These are phyloP conservation scores for Sclerospora graminicola DNA, from an alignment of 352 stramenopile genomes.

Conservation along the genomic window DNA sequence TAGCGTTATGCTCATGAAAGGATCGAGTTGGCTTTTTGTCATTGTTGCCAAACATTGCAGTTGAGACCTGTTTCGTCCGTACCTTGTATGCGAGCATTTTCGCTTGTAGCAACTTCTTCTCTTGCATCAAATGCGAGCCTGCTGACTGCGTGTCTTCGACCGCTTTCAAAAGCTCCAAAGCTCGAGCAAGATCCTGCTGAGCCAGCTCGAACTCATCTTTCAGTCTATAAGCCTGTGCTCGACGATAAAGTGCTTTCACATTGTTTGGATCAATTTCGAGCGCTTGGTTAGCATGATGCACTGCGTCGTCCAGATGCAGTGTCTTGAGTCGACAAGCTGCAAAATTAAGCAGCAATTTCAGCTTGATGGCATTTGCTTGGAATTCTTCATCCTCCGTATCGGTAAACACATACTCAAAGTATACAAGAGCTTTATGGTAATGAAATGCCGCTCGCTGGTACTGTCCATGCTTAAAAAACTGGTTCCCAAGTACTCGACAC, in stretches of 20 bases:
- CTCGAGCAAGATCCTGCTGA: slow-evolving; percentile 31
- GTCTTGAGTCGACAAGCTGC: slow-evolving; percentile 63
- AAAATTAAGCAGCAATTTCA: slow-evolving; percentile 68
- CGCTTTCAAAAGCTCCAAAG: slow-evolving; percentile 18
- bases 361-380: slow-evolving; percentile 37
- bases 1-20: not conserved
- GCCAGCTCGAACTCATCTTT: slow-evolving; percentile 64
- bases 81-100: slow-evolving; percentile 70
- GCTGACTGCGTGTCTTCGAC: slow-evolving; percentile 1
- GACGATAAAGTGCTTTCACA: slow-evolving; percentile 61
- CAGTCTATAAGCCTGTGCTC: slow-evolving; percentile 50
- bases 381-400: slow-evolving; percentile 47
- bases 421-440: slow-evolving; percentile 76
- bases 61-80: slow-evolving; percentile 48
- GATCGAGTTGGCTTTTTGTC: slow-evolving; percentile 9
- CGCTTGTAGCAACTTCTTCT: slow-evolving; percentile 46
- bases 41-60: slow-evolving; percentile 57
- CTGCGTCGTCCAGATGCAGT: slow-evolving; percentile 55
- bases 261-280: slow-evolving; percentile 40
- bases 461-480: slow-evolving; percentile 72
- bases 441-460: slow-evolving; percentile 71
- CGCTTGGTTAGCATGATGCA: slow-evolving; percentile 49
- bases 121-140: slow-evolving; percentile 35
- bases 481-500: slow-evolving; percentile 56
- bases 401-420: slow-evolving; percentile 83